Conservation (phyloP, 371 early-diverging fungal genomes). For the Apophysomyces variabilis region DNA sequence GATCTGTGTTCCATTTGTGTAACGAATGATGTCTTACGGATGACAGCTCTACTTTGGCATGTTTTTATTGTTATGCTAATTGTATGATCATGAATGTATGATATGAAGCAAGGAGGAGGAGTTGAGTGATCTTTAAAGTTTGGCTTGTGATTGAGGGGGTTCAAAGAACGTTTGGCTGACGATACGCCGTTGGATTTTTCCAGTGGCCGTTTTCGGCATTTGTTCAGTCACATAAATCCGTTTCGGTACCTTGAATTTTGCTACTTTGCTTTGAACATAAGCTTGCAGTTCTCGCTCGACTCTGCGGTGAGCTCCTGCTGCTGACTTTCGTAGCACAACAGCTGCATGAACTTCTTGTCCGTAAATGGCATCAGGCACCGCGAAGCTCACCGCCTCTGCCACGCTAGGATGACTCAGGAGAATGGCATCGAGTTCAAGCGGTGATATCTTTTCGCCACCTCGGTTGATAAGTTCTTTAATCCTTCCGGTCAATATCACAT, state of each 20-base stretch:
- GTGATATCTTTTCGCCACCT: constrained; percentile 83
- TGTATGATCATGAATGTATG: not conserved
- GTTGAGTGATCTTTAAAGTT: constrained; percentile 35
- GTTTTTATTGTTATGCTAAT: not conserved
- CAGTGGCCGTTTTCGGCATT: constrained; percentile 82
- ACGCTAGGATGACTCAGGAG: constrained; percentile 73
- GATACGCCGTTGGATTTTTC: constrained; percentile 70
- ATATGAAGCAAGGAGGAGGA: not conserved
- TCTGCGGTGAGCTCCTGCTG: constrained; percentile 27
- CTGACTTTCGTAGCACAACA: constrained; percentile 57
- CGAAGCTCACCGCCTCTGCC: constrained; percentile 82
- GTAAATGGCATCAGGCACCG: constrained; percentile 74
- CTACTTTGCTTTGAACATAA: constrained; percentile 60
- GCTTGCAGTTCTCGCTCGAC: constrained; percentile 52
- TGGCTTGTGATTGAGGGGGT: constrained; percentile 41
- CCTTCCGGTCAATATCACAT: constrained; percentile 75
- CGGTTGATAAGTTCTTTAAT: constrained; percentile 86
- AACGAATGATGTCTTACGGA: too few species aligned
- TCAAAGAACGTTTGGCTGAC: constrained; percentile 56
- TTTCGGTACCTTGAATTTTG: constrained; percentile 82
- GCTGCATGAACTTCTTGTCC: constrained; percentile 86
- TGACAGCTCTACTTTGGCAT: too few species aligned
- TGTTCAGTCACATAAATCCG: constrained; percentile 69
- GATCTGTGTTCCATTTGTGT: too few species aligned
- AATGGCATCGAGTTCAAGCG: constrained; percentile 82